Evolutionary conservation across 495 filamentous ascomycete species (phyloP), one percentile per base, ranked within the genome.

Genomic region (Penicillium canariense): DNA sequence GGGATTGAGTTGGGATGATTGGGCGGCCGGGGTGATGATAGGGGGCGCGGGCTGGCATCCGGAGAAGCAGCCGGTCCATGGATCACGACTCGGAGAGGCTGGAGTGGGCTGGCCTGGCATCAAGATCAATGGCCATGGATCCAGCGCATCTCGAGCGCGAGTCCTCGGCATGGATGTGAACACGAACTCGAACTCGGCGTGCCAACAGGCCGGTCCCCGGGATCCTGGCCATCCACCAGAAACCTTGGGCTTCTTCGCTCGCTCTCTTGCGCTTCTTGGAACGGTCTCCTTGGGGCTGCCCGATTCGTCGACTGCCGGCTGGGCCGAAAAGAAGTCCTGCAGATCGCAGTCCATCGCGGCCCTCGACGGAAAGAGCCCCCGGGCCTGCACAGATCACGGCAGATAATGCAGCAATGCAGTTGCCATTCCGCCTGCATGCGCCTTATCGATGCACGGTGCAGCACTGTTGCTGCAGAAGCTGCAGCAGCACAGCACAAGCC

Each of bases 341-440:
- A n/a, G n/a, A n/a, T n/a, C n/a, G n/a, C n/a, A n/a, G n/a, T n/a
- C n/a, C n/a, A n/a, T n/a, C n/a, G n/a, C n/a, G n/a, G n/a, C n/a
- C n/a, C n/a, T n/a, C n/a, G n/a, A n/a, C n/a, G n/a, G n/a, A n/a
- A 32, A 32, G 6, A 32, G 6, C 6, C 6, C 14, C 2, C 28
- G 22, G 31, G 12, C 23, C 46, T 60, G 60, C 50, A 63, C 48
- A 26, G 55, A 62, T 62, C 59, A 55, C 49, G 58, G 55, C 42
- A 60, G 63, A 66, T 66, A 66, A 66, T 60, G 63, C 56, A 66
- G 52, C 63, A 66, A 66, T 60, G 63, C 56, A 66, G 52, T 60
- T 63, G 47, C 47, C 36, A 63, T 63, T 34, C 52, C 32, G 48
- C 52, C 60, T 52, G 62, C 59, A 56, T 54, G 15, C 49, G 43